Base-by-base conservation (phyloP, 1,284 basidiomycete genomes). In the Wallemia mellicola region DNA sequence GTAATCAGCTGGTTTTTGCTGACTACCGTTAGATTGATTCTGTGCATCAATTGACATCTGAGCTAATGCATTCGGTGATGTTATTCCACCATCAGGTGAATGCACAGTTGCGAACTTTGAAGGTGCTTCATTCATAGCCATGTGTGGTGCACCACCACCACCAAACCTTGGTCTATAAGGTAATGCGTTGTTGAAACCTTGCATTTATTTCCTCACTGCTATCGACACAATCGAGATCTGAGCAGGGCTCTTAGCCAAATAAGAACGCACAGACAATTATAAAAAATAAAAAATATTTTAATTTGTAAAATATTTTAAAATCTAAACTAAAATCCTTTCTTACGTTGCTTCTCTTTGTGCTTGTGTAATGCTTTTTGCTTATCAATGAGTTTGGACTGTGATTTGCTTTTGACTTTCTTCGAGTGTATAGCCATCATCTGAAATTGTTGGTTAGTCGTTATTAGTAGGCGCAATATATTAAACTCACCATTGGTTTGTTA, bases 1-100 rank as follows among this genome's bases (percentile, higher is more conserved):
- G 72, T 98, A 86, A 72, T 85, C 80, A 25, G 72, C 70, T 22
- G 55, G 55, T 26, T 28, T 26, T 7, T 57, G 3, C 55, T 14
- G 17, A 17, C n/a, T 3, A 9, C 24, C 15, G 17, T 17, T 27
- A 26, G 55, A 14, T 11, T 11, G 14, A 22, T 5, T n/a, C 14
- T n/a, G 38, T 48, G 38, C 38, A 28, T 57, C 55, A 7, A 57
- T 25, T 9, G 9, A 11, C 55, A 57, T 57, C 25, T 26, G 25
- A 11, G 24, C 25, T n/a, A 57, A 28, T 19, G 55, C 55, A 26
- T 26, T 27, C 5, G 55, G 55, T 5, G 55, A 57, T 24, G 55
- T 57, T 57, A 28, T 28, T 25, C 25, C 55, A 24, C 55, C 25
- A n/a, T 27, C 25, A 26, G 55, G 55, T 26, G 55, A 57, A 26